phyloP scores from a whole-genome alignment of 345 rosid genomes.

The Fremontodendron californicum region DNA sequence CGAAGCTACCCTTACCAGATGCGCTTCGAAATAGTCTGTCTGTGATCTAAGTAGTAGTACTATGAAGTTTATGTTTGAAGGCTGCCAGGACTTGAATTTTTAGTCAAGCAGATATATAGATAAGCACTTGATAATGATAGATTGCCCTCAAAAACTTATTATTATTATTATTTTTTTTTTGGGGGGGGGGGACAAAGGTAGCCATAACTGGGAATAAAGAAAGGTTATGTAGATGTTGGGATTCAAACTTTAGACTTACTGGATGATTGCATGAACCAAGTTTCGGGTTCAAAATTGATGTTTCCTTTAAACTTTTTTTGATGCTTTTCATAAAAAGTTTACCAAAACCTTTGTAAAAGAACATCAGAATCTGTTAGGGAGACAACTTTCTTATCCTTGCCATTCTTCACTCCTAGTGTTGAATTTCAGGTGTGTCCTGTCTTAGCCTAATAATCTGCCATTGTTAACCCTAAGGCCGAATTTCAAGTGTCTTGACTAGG shows the following conservation, averaged over 20 bases:
- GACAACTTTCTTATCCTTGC: neutral
- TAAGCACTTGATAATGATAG: neutral
- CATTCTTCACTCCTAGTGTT: neutral
- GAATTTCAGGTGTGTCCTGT: neutral
- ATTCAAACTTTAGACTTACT: too few species aligned
- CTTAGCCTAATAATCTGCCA: neutral
- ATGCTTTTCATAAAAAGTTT: too few species aligned
- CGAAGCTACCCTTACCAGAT: too few species aligned
- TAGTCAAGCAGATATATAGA: neutral
- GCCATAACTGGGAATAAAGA: too few species aligned
- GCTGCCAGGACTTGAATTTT: neutral
- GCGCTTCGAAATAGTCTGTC: too few species aligned
- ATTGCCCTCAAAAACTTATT: neutral
- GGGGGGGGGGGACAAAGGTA: too few species aligned
- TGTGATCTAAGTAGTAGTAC: too few species aligned
- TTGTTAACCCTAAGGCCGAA: neutral
- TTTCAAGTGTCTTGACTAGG: neutral
- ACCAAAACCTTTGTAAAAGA: neutral
- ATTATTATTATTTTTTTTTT: too few species aligned
- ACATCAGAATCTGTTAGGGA: neutral
- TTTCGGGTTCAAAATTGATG: too few species aligned
- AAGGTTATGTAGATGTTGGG: too few species aligned
- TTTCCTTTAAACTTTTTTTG: too few species aligned
- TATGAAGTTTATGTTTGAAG: neutral
- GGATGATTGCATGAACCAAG: neutral